A percentile compares a stretch with the other conserved stretches of the same genome.
These are phyloP conservation scores for Celoporthe dispersa DNA, from an alignment of 2,329 filamentous ascomycete species.

Conservation along the genomic window DNA sequence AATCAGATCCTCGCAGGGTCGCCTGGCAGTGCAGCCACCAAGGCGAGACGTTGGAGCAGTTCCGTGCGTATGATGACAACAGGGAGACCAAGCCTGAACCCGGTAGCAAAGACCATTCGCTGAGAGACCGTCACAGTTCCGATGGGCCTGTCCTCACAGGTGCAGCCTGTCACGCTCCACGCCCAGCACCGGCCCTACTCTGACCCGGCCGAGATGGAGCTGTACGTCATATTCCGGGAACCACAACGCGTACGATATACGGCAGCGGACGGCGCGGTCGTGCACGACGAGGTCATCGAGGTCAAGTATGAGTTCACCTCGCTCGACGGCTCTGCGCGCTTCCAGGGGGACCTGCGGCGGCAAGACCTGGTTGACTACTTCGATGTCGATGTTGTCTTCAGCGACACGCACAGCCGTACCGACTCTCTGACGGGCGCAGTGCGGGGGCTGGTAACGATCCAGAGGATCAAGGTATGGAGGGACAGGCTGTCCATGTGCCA, in stretches of 20 bases:
- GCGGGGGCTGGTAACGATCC: slow-evolving; percentile 55
- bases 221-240: slow-evolving; percentile 52
- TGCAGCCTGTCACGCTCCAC: slow-evolving; percentile 55
- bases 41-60: slow-evolving; percentile 56
- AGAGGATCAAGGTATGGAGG: slow-evolving; percentile 57
- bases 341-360: slow-evolving; percentile 53
- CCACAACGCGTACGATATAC: slow-evolving; percentile 54
- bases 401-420: slow-evolving; percentile 53
- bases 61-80: slow-evolving; percentile 43
- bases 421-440: slow-evolving; percentile 53
- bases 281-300: slow-evolving; percentile 53
- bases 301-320: slow-evolving; percentile 57
- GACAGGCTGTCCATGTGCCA: slow-evolving; percentile 53
- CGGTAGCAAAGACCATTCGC: slow-evolving; percentile 21
- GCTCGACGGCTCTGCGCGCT: slow-evolving; percentile 50
- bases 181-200: slow-evolving; percentile 55
- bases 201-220: slow-evolving; percentile 54
- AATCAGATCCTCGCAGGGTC: slow-evolving; percentile 52
- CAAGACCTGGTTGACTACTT: slow-evolving; percentile 56
- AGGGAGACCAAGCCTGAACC: neutral
- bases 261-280: slow-evolving; percentile 49
- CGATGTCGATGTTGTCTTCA: slow-evolving; percentile 58
- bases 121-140: slow-evolving; percentile 44
- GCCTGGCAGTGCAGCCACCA: slow-evolving; percentile 59
- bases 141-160: slow-evolving; percentile 48